These are phyloP conservation scores for Aspergillus sp. DNA, from an alignment of 2,329 filamentous ascomycete genomes.

Conservation along the genomic window DNA sequence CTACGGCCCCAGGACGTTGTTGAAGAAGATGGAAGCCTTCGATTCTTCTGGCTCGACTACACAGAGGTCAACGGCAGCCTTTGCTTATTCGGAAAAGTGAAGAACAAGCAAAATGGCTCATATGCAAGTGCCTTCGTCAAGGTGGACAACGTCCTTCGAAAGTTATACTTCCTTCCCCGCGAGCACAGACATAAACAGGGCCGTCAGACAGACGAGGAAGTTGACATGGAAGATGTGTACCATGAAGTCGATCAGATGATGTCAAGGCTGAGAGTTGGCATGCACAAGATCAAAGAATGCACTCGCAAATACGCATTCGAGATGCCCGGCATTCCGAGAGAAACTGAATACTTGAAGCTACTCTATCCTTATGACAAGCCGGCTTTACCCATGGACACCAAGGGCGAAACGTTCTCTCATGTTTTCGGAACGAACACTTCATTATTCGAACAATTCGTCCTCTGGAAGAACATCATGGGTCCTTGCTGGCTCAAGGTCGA, in stretches of 20 bases:
- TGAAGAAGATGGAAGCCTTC: slow-evolving; percentile 88
- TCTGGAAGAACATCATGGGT: slow-evolving; percentile 99
- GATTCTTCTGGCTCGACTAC: slow-evolving; percentile 97
- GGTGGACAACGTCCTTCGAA: slow-evolving; percentile 88
- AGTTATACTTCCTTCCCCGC: slow-evolving; percentile 89
- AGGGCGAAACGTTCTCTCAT: slow-evolving; percentile 87
- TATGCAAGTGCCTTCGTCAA: slow-evolving; percentile 95
- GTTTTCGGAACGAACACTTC: slow-evolving; percentile 92
- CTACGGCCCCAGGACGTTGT: slow-evolving; percentile 79
- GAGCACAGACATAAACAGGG: slow-evolving; percentile 60
- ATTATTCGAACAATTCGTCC: slow-evolving; percentile 95
- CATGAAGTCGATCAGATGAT: slow-evolving; percentile 85
- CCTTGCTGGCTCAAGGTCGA: slow-evolving; percentile 95
- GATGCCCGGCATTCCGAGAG: slow-evolving; percentile 78
- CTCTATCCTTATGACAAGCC: slow-evolving; percentile 90
- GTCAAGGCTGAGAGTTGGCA: slow-evolving; percentile 78
- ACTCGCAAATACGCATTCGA: slow-evolving; percentile 95
- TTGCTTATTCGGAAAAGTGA: slow-evolving; percentile 93
- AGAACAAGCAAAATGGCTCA: slow-evolving; percentile 75
- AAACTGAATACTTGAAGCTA: slow-evolving; percentile 91
- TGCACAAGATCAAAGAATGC: slow-evolving; percentile 92
- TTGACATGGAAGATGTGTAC: slow-evolving; percentile 88
- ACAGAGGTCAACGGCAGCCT: slow-evolving; percentile 87
- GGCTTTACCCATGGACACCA: slow-evolving; percentile 66
- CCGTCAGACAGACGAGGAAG: slow-evolving; percentile 70